Percentiles rank a stretch among this genome's conserved stretches.
Evolutionary conservation across 345 rosid species (phyloP).

Genomic region (Excoecaria cochinchinensis): DNA sequence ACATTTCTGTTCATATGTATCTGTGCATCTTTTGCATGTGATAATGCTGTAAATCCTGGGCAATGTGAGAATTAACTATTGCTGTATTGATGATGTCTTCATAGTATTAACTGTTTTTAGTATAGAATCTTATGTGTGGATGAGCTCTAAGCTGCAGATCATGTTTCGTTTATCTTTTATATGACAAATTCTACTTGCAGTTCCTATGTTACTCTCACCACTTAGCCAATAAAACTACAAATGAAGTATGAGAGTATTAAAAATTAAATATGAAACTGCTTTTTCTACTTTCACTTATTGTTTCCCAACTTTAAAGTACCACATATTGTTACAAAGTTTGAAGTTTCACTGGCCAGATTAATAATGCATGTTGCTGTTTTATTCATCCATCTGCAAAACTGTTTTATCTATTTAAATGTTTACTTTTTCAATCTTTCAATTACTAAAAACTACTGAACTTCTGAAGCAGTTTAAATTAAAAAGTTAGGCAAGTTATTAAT

Average conservation of each 20-base stretch:
- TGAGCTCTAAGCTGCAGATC: too few relatives aligned
- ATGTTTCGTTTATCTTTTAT: too few relatives aligned
- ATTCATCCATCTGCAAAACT: neutral
- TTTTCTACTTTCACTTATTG: neutral
- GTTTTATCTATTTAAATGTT: conserved; percentile 3
- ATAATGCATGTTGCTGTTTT: neutral
- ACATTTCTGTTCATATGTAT: too few relatives aligned
- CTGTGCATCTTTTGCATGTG: too few relatives aligned
- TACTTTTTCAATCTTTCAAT: neutral
- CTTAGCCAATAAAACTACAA: too few relatives aligned
- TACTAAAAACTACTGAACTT: neutral
- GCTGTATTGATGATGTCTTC: too few relatives aligned
- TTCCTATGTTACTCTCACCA: too few relatives aligned
- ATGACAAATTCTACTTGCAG: too few relatives aligned
- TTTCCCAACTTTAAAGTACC: neutral
- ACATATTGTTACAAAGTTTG: neutral
- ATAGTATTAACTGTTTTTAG: too few relatives aligned
- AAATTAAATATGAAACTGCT: neutral
- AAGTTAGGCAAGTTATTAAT: neutral
- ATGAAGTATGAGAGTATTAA: neutral
- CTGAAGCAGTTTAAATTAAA: neutral
- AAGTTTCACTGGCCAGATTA: neutral
- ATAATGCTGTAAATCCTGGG: too few relatives aligned
- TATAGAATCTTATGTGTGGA: too few relatives aligned
- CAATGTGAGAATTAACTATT: too few relatives aligned